Percentiles rank a stretch among this genome's conserved stretches.
Conservation (phyloP, 768 basidiomycete species). For the Mycena belliarum region DNA sequence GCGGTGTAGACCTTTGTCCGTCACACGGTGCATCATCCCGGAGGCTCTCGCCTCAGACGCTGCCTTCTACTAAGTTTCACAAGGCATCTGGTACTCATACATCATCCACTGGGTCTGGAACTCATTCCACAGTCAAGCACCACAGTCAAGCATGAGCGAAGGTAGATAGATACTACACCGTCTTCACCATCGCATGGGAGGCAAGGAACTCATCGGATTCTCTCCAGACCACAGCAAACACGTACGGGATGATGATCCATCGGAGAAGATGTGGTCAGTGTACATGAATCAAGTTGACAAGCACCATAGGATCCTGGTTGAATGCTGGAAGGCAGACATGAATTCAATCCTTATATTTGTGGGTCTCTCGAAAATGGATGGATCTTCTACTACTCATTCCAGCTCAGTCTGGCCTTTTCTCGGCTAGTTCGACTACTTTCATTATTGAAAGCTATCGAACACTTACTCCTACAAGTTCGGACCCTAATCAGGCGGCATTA, state of each 20-base stretch:
- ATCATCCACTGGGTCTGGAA: no score
- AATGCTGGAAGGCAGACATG: constrained; percentile 20
- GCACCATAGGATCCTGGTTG: constrained; percentile 6
- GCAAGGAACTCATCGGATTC: no score
- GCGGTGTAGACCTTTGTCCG: neutral
- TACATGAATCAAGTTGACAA: constrained; percentile 17
- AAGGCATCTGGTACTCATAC: no score
- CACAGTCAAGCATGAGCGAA: no score
- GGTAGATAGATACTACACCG: no score
- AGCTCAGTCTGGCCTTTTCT: constrained; percentile 31
- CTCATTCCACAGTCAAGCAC: no score
- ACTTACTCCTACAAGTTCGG: constrained; percentile 20
- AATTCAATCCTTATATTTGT: constrained; percentile 22
- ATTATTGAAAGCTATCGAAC: constrained; percentile 26
- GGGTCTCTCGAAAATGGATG: neutral
- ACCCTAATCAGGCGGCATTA: constrained; percentile 16
- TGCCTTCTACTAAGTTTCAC: no score
- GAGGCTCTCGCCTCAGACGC: neutral
- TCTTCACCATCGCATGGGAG: no score
- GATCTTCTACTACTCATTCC: neutral
- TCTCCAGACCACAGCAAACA: neutral
- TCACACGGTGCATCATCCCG: no score
- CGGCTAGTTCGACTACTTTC: constrained; percentile 30
- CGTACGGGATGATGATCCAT: constrained; percentile 14
- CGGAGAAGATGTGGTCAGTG: constrained; percentile 14